phyloP scores from a whole-genome alignment of 1,284 basidiomycete genomes.

The Malassezia brasiliensis region DNA sequence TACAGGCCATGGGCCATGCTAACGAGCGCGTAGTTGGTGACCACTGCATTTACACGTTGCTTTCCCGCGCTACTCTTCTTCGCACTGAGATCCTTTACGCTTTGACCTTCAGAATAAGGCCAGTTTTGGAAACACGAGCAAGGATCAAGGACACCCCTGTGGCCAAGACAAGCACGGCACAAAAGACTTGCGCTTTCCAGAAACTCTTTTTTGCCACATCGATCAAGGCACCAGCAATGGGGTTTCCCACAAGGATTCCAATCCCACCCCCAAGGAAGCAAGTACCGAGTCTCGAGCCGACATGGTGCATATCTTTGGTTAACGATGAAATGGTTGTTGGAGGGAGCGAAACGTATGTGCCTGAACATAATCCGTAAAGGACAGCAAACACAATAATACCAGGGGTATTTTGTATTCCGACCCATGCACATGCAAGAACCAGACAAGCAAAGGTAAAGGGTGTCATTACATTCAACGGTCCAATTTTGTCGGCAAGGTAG shows the following conservation, averaged over 20 bases:
- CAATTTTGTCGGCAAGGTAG: slow-evolving; percentile 42
- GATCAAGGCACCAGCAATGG: slow-evolving; percentile 21
- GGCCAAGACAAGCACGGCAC: background rate
- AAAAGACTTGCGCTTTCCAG: slow-evolving; percentile 16
- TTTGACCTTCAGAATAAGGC: background rate
- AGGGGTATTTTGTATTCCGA: slow-evolving; percentile 1
- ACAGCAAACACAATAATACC: slow-evolving; percentile 24
- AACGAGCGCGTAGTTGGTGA: slow-evolving; percentile 70
- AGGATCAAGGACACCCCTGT: background rate
- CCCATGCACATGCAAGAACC: slow-evolving; percentile 26
- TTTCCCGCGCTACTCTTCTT: slow-evolving; percentile 34
- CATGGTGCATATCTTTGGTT: slow-evolving; percentile 8
- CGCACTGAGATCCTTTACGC: slow-evolving; percentile 36
- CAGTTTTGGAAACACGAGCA: background rate
- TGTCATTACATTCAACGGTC: slow-evolving; percentile 47
- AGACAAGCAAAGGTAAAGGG: slow-evolving; percentile 35
- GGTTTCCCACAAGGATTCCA: slow-evolving; percentile 22
- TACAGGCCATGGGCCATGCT: slow-evolving; percentile 61
- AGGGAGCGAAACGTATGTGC: slow-evolving; percentile 28
- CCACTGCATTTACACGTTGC: slow-evolving; percentile 69
- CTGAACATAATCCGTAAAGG: slow-evolving; percentile 31
- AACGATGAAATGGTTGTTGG: slow-evolving; percentile 13
- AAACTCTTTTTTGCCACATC: slow-evolving; percentile 4
- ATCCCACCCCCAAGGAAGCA: slow-evolving; percentile 2
- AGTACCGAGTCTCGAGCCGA: slow-evolving; percentile 2